Evolutionary conservation across 306 rosid species (phyloP).

Genomic region (Glycine latifolia): DNA sequence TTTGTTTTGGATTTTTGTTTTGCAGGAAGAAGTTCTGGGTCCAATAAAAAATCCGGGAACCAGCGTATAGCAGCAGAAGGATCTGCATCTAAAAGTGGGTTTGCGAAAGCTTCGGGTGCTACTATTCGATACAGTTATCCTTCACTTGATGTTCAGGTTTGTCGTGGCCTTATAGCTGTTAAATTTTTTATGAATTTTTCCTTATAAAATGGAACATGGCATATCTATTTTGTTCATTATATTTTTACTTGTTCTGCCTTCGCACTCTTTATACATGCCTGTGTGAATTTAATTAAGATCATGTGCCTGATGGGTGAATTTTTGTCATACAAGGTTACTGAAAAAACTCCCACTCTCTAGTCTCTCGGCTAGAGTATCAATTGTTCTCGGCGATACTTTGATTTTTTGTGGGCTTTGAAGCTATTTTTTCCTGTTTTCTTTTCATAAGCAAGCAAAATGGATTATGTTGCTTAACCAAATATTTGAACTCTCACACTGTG

Average conservation of each 20-base stretch:
- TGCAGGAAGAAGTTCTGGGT: constrained; percentile 66
- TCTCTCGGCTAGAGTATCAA: background rate
- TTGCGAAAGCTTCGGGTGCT: constrained; percentile 47
- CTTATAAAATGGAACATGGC: background rate
- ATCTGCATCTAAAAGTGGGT: constrained; percentile 56
- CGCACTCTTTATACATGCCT: background rate
- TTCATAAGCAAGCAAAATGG: too few relatives aligned
- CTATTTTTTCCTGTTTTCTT: too few relatives aligned
- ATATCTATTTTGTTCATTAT: background rate
- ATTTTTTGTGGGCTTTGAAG: background rate
- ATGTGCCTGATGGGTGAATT: background rate
- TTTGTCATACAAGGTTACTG: background rate
- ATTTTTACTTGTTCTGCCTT: constrained; percentile 17
- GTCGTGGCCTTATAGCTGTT: constrained; percentile 20
- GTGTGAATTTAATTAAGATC: background rate
- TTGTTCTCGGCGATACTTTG: background rate
- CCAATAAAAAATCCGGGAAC: constrained; percentile 53
- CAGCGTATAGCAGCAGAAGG: constrained; percentile 49
- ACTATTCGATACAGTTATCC: constrained; percentile 75
- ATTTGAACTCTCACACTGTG: too few relatives aligned
- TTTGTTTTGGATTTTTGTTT: constrained; percentile 41
- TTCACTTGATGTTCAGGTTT: constrained; percentile 64
- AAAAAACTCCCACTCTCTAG: background rate
- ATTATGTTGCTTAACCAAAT: too few relatives aligned
- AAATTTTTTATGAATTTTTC: background rate